phyloP scores from a whole-genome alignment of 306 rosid genomes.

The Arachis stenosperma region DNA sequence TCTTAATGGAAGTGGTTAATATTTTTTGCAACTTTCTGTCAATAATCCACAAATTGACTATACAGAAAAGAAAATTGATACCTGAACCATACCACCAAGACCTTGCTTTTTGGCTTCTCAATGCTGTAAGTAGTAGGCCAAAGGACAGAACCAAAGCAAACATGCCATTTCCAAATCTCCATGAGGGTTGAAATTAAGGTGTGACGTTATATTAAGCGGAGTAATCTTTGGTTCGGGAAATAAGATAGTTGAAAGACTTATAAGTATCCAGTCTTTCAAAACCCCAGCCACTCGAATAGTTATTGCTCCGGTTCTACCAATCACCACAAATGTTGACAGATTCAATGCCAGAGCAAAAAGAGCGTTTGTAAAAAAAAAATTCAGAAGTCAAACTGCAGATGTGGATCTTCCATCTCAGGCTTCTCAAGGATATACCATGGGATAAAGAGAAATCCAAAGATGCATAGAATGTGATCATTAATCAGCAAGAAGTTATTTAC shows the following conservation, averaged over 20 bases:
- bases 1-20: no score
- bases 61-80: no score
- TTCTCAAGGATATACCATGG: conserved; percentile 98
- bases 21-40: no score
- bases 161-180: no score
- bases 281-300: conserved; percentile 98
- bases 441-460: conserved; percentile 81
- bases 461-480: conserved; percentile 52
- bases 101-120: no score
- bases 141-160: no score
- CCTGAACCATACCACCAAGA: no score
- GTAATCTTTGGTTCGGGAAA: conserved; percentile 95
- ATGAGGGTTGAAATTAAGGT: no score
- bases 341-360: conserved; percentile 95
- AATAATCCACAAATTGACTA: no score
- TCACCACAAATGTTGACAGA: conserved; percentile 91
- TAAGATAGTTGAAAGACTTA: conserved; percentile 90
- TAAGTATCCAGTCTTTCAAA: conserved; percentile 95
- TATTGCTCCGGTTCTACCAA: conserved; percentile 99
- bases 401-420: conserved; percentile 84
- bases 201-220: conserved; percentile 82
- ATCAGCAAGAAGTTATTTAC: conserved; percentile 19
- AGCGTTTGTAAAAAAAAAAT: conserved; percentile 92
- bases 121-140: no score
- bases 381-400: conserved; percentile 95